A percentile compares a stretch with the other conserved stretches of the same genome.
Evolutionary conservation across 768 basidiomycete genomes (phyloP).

Genomic region (Lentinula guzmanii): DNA sequence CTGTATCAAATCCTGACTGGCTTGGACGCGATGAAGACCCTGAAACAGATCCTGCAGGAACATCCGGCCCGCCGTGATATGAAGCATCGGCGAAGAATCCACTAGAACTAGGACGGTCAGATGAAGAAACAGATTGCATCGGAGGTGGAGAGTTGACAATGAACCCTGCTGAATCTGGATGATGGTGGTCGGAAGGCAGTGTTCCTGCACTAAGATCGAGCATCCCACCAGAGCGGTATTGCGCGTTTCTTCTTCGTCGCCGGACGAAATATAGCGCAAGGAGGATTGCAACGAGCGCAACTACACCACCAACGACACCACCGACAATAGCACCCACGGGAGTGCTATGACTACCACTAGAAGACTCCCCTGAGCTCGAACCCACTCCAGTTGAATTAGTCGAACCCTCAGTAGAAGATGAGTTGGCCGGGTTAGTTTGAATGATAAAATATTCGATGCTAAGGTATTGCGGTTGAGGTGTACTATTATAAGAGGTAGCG

Average conservation of each 20-base stretch:
- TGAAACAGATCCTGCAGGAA: background rate
- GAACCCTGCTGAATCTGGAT: background rate
- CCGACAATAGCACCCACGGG: conserved; percentile 1
- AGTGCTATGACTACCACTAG: background rate
- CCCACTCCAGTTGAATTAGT: background rate
- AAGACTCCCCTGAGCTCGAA: background rate
- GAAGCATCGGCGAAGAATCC: background rate
- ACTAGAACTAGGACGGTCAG: background rate
- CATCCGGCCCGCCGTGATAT: background rate
- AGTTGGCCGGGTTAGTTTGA: background rate
- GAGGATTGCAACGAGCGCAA: background rate
- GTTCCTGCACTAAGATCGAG: background rate
- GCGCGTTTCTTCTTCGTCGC: background rate
- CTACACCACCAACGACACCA: background rate
- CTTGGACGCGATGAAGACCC: background rate
- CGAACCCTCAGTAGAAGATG: background rate
- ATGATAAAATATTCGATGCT: conserved; percentile 3
- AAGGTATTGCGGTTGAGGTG: background rate
- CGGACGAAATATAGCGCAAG: background rate
- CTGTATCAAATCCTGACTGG: background rate
- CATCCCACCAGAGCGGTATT: background rate
- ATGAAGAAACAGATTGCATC: background rate
- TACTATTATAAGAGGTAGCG: background rate
- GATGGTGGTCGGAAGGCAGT: background rate
- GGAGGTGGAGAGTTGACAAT: background rate